These are phyloP conservation scores for Cyclotella kingstonii DNA, from an alignment of 108 stramenopile genomes.

Conservation along the genomic window DNA sequence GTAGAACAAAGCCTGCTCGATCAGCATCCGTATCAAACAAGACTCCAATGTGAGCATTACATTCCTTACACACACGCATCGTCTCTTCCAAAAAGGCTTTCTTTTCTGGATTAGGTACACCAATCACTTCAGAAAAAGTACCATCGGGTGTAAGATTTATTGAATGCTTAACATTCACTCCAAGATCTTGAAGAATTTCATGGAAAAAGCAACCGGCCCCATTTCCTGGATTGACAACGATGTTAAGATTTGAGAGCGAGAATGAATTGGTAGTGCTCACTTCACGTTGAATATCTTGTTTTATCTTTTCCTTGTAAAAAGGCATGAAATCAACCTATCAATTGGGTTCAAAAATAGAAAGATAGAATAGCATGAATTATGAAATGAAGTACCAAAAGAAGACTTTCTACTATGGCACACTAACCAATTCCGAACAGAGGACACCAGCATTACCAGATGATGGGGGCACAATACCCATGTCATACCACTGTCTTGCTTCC, in stretches of 20 bases:
- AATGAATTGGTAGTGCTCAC: constrained; percentile 12
- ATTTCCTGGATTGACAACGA: constrained; percentile 79
- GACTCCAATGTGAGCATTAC: constrained; percentile 76
- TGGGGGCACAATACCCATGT: constrained; percentile 65
- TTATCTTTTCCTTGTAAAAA: constrained; percentile 46
- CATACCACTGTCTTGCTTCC: constrained; percentile 48
- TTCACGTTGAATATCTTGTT: constrained; percentile 49
- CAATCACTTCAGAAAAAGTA: constrained; percentile 51
- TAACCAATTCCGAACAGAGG: constrained; percentile 47
- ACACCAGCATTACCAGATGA: constrained; percentile 60
- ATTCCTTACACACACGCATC: constrained; percentile 47
- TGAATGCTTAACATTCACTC: constrained; percentile 65
- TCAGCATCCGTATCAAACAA: constrained; percentile 90
- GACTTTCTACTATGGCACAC: not conserved
- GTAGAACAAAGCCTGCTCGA: constrained; percentile 77
- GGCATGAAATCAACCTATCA: constrained; percentile 71
- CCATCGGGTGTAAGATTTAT: constrained; percentile 58
- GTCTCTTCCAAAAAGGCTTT: constrained; percentile 67
- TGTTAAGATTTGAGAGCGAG: constrained; percentile 60
- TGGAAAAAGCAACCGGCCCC: constrained; percentile 77
- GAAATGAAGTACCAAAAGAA: not conserved
- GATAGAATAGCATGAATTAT: not conserved
- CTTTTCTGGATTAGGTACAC: constrained; percentile 85
- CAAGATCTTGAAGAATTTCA: constrained; percentile 58
- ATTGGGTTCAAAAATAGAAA: not conserved